Evolutionary conservation across 352 stramenopile species (phyloP).

Genomic region (Pythium rishiriense): DNA sequence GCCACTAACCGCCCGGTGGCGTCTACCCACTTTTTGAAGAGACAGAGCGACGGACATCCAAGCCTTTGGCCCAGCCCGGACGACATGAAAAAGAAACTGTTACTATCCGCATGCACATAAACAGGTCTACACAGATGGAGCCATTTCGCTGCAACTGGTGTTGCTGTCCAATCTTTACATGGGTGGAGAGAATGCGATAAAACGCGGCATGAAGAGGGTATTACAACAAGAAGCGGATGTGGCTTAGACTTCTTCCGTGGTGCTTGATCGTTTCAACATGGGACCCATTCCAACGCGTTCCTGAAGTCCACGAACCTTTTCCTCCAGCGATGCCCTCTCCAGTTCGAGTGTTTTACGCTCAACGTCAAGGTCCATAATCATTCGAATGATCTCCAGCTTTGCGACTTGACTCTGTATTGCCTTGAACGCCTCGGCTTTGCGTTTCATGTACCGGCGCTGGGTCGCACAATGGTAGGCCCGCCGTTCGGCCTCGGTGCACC

Average conservation of each 20-base stretch:
- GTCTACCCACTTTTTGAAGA: neutral
- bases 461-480: neutral
- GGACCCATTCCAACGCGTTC: no score
- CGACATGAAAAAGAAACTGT: no score
- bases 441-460: slow-evolving; percentile 10
- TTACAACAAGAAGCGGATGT: no score
- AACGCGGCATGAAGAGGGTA: no score
- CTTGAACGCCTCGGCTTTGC: slow-evolving; percentile 4
- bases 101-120: neutral
- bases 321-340: neutral
- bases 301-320: neutral
- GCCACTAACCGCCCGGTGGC: neutral
- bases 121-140: neutral
- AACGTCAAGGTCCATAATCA: neutral
- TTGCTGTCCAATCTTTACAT: no score
- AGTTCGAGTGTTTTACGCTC: neutral
- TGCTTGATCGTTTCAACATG: no score
- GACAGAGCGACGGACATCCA: neutral
- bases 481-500: neutral
- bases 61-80: neutral
- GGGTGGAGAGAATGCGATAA: no score
- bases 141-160: no score
- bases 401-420: neutral
- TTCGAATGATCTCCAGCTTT: neutral
- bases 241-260: no score